Evolutionary conservation across 106 monocot species (phyloP).

Genomic region (Iris macrosiphon): DNA sequence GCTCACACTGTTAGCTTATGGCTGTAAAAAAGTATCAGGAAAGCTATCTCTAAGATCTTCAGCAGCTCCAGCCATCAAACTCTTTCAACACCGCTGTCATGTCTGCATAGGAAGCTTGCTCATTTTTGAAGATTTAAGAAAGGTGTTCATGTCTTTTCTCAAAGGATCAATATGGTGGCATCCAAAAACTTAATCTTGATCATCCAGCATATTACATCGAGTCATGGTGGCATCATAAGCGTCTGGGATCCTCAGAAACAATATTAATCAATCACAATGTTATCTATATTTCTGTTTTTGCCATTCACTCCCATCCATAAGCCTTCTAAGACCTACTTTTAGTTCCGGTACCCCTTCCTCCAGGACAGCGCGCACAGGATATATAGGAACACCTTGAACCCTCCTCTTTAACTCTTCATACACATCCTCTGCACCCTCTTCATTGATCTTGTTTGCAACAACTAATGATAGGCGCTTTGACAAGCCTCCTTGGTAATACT

Average conservation of each 20-base stretch:
- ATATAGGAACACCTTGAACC: constrained; percentile 60
- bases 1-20: too few species aligned
- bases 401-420: constrained; percentile 72
- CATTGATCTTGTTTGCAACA: constrained; percentile 93
- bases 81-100: too few species aligned
- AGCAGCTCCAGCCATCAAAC: too few species aligned
- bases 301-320: constrained; percentile 48
- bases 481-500: constrained; percentile 66
- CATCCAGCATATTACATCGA: too few species aligned
- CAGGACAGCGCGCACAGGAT: constrained; percentile 75
- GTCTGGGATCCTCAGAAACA: constrained; percentile 2
- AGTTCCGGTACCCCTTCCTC: constrained; percentile 81
- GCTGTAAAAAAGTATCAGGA: too few species aligned
- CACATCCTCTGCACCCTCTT: constrained; percentile 55
- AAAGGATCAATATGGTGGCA: too few species aligned
- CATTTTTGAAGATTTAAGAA: too few species aligned
- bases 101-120: too few species aligned
- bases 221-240: too few species aligned
- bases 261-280: constrained; percentile 37
- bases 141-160: too few species aligned
- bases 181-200: too few species aligned
- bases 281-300: constrained; percentile 27
- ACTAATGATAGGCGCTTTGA: constrained; percentile 58
- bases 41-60: too few species aligned
- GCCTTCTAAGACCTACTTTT: constrained; percentile 56